Base-by-base conservation (phyloP, 805 yeast species). In the Saccharomyces mikatae region DNA sequence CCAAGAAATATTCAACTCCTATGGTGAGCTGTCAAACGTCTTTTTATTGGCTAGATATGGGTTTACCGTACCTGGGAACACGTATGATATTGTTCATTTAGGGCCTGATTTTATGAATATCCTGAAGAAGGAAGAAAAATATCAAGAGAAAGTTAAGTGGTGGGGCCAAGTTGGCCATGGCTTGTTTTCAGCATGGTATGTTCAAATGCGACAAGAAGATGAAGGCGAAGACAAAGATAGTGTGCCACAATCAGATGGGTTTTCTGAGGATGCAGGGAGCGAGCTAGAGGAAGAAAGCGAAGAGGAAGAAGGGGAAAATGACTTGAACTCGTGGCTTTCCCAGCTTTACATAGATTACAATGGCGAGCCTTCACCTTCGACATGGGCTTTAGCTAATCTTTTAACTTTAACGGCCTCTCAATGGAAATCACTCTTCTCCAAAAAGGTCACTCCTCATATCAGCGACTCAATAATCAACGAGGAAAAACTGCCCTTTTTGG, bases 21-120 rank as follows among this genome's bases (percentile, higher is more conserved):
- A 90, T 62, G 97, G 97, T 0, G 85, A 83, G 28, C 74, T 85
- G 44, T 71, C 84, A 14, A 89, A 87, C 60, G 75, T 86, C 0
- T 77, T 80, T 41, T 71, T 91, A 46, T 67, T 90, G 13, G 81
- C 90, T 13, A 77, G 87, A 54, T 91, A 90, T 66, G 97, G 97
- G 1, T 90, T 91, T 66, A 79, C 84, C 9, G 73, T 79, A 41
- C 71, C 74, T 50, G 71, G 72, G n/a, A 81, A 83, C 58, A 71
- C 74, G 1, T 76, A 80, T 61, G 89, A 86, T 59, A 65, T 76
- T 1, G 78, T 86, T 11, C 75, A 81, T 52, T 64, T 88, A n/a
- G 82, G 84, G 1, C 71, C 54, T 14, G 62, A 62, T 14, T 24
- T 67, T 5, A 48, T 58, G 21, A 50, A 56, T 5, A 28, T 64